These are phyloP conservation scores for Comarum palustre DNA, from an alignment of 306 rosid genomes.

Conservation along the genomic window DNA sequence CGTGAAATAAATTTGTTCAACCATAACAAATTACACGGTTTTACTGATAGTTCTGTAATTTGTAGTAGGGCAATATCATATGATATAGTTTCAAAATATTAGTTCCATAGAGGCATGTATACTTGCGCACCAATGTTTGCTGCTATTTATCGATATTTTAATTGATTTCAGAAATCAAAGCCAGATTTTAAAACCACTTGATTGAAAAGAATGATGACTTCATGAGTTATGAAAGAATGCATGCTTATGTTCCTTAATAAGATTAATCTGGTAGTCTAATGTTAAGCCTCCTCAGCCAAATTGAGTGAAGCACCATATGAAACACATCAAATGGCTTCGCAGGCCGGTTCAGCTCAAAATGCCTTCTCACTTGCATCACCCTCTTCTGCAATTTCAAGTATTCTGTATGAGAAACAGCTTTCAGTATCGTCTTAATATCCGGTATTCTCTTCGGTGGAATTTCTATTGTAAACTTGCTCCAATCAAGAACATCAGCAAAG, in stretches of 20 bases:
- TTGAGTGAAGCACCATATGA: constrained; percentile 42
- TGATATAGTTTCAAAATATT: not conserved
- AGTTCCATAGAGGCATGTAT: not conserved
- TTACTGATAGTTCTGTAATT: not conserved
- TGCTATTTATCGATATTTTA: not conserved
- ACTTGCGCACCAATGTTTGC: not conserved
- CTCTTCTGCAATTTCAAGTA: constrained; percentile 31
- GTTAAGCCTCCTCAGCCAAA: constrained; percentile 44
- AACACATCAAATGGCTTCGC: constrained; percentile 40
- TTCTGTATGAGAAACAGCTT: constrained; percentile 18
- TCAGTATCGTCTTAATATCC: constrained; percentile 31
- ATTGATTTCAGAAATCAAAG: not conserved
- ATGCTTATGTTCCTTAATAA: not conserved
- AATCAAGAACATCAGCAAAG: constrained; percentile 39
- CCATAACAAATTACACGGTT: not conserved
- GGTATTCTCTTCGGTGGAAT: constrained; percentile 35
- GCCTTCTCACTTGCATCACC: constrained; percentile 36
- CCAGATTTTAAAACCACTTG: not conserved
- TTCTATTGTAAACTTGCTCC: constrained; percentile 33
- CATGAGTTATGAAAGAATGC: not conserved
- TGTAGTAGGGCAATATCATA: not conserved
- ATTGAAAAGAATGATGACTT: not conserved
- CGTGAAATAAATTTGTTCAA: not conserved
- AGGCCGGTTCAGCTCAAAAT: constrained; percentile 38
- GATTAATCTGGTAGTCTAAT: constrained; percentile 23